A percentile compares a stretch with the other conserved stretches of the same genome.
Evolutionary conservation across 768 basidiomycete species (phyloP).

Genomic region (Lactarius psammicola): DNA sequence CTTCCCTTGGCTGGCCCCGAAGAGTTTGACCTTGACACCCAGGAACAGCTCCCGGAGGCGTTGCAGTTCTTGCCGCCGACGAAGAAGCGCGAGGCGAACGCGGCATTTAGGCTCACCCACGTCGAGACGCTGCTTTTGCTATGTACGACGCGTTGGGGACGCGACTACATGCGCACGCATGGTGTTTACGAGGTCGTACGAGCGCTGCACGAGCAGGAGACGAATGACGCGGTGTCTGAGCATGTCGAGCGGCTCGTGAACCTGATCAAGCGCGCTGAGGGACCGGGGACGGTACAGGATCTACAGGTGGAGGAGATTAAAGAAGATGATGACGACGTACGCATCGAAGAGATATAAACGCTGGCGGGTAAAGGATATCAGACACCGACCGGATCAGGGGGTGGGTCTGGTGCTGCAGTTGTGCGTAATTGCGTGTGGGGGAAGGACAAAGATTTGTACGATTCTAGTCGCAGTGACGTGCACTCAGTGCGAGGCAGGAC

Average conservation of each 20-base stretch:
- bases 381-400: not conserved
- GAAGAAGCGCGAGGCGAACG: slow-evolving; percentile 81
- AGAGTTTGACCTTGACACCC: slow-evolving; percentile 91
- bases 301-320: slow-evolving; percentile 34
- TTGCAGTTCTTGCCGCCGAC: slow-evolving; percentile 86
- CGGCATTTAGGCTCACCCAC: slow-evolving; percentile 71
- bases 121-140: slow-evolving; percentile 89
- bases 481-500: not conserved
- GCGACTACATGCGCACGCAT: slow-evolving; percentile 72
- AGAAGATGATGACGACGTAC: slow-evolving; percentile 57
- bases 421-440: not conserved
- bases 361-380: not conserved
- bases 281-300: slow-evolving; percentile 45
- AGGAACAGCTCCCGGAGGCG: slow-evolving; percentile 79
- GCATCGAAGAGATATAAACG: slow-evolving; percentile 69
- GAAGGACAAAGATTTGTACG: not conserved
- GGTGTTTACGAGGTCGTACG: slow-evolving; percentile 89
- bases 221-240: slow-evolving; percentile 79
- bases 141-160: slow-evolving; percentile 85
- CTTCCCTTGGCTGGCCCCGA: slow-evolving; percentile 93
- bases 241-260: slow-evolving; percentile 86
- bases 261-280: slow-evolving; percentile 79
- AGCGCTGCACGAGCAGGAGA: slow-evolving; percentile 73
- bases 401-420: not conserved
- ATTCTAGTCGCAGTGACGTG: not conserved